phyloP scores from a whole-genome alignment of 2,329 filamentous ascomycete species.

The Fusarium agapanthi region DNA sequence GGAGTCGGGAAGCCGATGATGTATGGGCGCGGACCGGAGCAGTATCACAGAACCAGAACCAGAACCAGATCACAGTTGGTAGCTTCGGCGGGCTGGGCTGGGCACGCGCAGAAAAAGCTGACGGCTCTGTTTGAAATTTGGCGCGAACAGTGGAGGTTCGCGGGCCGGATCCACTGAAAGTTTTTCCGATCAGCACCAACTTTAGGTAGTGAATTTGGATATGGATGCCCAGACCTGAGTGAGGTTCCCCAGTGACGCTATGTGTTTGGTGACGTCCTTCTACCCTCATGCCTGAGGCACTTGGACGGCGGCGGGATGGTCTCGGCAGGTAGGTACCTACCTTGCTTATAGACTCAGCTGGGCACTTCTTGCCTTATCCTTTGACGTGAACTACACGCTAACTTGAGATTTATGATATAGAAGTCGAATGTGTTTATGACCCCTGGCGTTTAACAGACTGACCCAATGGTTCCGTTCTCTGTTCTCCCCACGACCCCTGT shows the following conservation, averaged over 20 bases:
- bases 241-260: slow-evolving; percentile 2
- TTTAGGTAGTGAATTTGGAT: slow-evolving; percentile 5
- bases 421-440: neutral
- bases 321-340: neutral
- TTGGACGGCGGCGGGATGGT: slow-evolving; percentile 2
- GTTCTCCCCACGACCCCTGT: slow-evolving; percentile 21
- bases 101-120: slow-evolving; percentile 48
- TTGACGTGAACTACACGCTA: neutral
- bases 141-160: slow-evolving; percentile 34
- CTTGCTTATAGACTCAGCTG: neutral
- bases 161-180: slow-evolving; percentile 41
- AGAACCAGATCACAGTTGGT: slow-evolving; percentile 17
- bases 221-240: neutral
- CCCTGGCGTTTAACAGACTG: neutral
- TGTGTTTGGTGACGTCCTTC: slow-evolving; percentile 6
- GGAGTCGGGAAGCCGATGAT: slow-evolving; percentile 45
- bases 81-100: slow-evolving; percentile 45
- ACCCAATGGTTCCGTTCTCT: slow-evolving; percentile 3
- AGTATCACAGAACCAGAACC: slow-evolving; percentile 30
- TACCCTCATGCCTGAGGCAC: slow-evolving; percentile 19
- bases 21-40: slow-evolving; percentile 40
- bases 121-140: slow-evolving; percentile 44
- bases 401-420: neutral
- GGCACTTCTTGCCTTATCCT: neutral
- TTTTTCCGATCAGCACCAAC: slow-evolving; percentile 40